phyloP scores from a whole-genome alignment of 176 grass and related monocot species.

The Alopecurus myosuroides region DNA sequence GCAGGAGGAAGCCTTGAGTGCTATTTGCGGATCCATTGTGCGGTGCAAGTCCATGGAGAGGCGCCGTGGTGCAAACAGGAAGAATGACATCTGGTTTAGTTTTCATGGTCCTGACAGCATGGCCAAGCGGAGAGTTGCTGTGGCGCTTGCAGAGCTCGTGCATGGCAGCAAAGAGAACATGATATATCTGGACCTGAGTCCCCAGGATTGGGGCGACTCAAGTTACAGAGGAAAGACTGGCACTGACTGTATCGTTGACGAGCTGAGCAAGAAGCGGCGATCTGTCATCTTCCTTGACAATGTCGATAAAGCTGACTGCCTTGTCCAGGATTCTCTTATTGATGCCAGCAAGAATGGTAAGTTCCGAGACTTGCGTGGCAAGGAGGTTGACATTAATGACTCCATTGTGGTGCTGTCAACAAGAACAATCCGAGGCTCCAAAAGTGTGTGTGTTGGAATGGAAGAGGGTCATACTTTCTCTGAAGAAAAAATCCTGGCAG shows the following conservation, averaged over 20 bases:
- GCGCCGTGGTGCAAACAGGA: slow-evolving; percentile 40
- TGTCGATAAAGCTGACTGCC: slow-evolving; percentile 61
- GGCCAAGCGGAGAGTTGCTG: slow-evolving; percentile 59
- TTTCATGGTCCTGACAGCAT: slow-evolving; percentile 70
- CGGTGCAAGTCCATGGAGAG: slow-evolving; percentile 30
- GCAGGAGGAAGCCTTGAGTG: slow-evolving; percentile 78
- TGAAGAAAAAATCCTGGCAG: slow-evolving; percentile 58
- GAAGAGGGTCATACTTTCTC: slow-evolving; percentile 44
- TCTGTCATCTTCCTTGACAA: slow-evolving; percentile 80
- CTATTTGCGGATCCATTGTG: slow-evolving; percentile 53
- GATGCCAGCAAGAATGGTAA: slow-evolving; percentile 55
- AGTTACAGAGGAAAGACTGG: slow-evolving; percentile 66
- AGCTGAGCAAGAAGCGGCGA: slow-evolving; percentile 59
- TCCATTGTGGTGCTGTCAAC: slow-evolving; percentile 66
- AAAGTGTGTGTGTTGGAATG: slow-evolving; percentile 18
- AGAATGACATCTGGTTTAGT: slow-evolving; percentile 80
- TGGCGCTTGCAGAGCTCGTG: slow-evolving; percentile 74
- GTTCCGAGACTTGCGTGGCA: slow-evolving; percentile 45
- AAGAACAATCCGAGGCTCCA: slow-evolving; percentile 21
- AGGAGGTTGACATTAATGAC: slow-evolving; percentile 50
- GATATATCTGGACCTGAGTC: slow-evolving; percentile 65
- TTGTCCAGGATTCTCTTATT: slow-evolving; percentile 55
- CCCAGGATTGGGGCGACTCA: slow-evolving; percentile 31
- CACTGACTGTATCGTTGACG: slow-evolving; percentile 60
- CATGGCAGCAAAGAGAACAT: slow-evolving; percentile 63